phyloP scores from a whole-genome alignment of 306 rosid species.

The Vigna mungo region DNA sequence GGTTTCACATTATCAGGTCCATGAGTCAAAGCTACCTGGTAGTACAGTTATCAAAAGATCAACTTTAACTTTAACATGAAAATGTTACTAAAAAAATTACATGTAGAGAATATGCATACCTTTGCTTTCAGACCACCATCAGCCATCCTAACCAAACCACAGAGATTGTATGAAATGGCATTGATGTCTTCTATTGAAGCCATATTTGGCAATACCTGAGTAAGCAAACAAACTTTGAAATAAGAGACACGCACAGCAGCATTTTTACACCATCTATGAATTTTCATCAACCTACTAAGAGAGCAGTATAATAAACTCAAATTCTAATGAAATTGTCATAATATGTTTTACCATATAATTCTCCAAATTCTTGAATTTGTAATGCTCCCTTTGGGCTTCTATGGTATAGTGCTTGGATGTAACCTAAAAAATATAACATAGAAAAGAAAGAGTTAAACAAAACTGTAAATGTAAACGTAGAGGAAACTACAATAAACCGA shows the following conservation, averaged over 20 bases:
- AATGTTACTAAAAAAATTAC: constrained; percentile 29
- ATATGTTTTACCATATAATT: constrained; percentile 73
- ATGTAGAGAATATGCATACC: constrained; percentile 55
- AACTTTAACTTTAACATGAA: constrained; percentile 38
- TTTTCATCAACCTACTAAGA: constrained; percentile 27
- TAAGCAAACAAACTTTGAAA: constrained; percentile 37
- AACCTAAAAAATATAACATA: constrained; percentile 65
- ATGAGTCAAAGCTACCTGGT: constrained; percentile 98
- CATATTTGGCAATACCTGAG: constrained; percentile 97
- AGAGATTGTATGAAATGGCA: constrained; percentile 82
- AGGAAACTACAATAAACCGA: constrained; percentile 30
- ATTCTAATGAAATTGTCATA: background rate
- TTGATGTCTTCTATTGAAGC: constrained; percentile 81
- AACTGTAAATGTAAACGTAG: background rate
- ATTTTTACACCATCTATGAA: constrained; percentile 31
- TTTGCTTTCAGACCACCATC: constrained; percentile 76
- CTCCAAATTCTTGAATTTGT: constrained; percentile 81
- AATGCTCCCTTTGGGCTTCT: constrained; percentile 89
- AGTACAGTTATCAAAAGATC: constrained; percentile 38
- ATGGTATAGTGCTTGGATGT: constrained; percentile 85
- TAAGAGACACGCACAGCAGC: constrained; percentile 26
- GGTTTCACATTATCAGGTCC: constrained; percentile 97
- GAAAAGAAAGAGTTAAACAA: constrained; percentile 30
- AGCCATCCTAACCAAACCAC: constrained; percentile 83
- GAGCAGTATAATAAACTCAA: constrained; percentile 38